These are phyloP conservation scores for Aspergillus nidulans DNA, from an alignment of 495 filamentous ascomycete species.

Conservation along the genomic window DNA sequence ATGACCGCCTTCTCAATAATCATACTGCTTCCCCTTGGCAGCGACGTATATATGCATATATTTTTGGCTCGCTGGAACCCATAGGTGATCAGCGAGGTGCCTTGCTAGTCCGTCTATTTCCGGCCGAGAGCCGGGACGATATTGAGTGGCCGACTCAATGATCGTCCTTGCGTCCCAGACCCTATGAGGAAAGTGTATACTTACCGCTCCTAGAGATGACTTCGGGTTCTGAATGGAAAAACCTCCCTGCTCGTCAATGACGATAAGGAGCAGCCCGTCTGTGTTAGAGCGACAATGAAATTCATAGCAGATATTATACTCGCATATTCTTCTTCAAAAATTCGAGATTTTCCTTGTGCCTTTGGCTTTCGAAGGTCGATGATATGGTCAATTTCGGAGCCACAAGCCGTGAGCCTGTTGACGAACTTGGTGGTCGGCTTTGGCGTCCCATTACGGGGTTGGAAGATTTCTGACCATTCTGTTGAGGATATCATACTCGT, in stretches of 20 bases:
- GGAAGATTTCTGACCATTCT: slow-evolving; percentile 26
- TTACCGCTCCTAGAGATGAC: slow-evolving; percentile 24
- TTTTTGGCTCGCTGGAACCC: slow-evolving; percentile 21
- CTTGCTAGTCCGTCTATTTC: slow-evolving; percentile 23
- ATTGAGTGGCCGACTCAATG: slow-evolving; percentile 11
- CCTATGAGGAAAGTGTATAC: slow-evolving; percentile 39
- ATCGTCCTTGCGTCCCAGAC: slow-evolving; percentile 44
- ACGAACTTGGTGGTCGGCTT: slow-evolving; percentile 24
- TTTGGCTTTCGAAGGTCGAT: slow-evolving; percentile 27
- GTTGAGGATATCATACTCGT: slow-evolving; percentile 11
- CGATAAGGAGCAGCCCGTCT: slow-evolving; percentile 37
- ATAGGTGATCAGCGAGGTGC: slow-evolving; percentile 27
- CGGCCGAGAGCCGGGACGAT: slow-evolving; percentile 4
- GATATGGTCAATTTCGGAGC: slow-evolving; percentile 35
- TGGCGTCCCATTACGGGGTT: slow-evolving; percentile 14
- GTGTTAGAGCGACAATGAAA: slow-evolving; percentile 38
- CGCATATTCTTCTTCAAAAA: slow-evolving; percentile 30
- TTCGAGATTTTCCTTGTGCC: slow-evolving; percentile 15
- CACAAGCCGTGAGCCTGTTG: slow-evolving; percentile 32
- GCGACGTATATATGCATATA: slow-evolving; percentile 18
- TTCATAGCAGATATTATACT: slow-evolving; percentile 44
- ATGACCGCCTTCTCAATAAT: slow-evolving; percentile 27
- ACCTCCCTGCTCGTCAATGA: slow-evolving; percentile 40
- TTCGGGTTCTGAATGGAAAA: slow-evolving; percentile 16
- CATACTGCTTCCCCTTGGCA: slow-evolving; percentile 15